Evolutionary conservation across 2,329 filamentous ascomycete genomes (phyloP).

Genomic region (Trichoderma sp.): DNA sequence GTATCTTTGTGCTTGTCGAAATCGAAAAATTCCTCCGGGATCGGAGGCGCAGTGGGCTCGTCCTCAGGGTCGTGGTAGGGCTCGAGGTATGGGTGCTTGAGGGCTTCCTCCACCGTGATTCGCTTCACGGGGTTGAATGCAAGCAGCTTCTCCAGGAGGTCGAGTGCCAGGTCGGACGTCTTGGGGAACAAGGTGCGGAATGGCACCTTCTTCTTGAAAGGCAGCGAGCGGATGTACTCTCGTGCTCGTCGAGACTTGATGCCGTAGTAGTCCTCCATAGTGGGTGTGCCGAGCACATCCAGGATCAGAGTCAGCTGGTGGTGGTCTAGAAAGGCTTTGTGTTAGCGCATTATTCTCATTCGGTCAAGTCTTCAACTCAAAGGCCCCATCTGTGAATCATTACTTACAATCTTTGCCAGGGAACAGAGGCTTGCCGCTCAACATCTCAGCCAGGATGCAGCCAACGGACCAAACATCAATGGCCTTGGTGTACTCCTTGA

Average conservation of each 20-base stretch:
- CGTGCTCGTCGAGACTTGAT: conserved; percentile 97
- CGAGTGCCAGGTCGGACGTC: conserved; percentile 95
- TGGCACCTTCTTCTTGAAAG: conserved; percentile 99
- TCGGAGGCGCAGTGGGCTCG: conserved; percentile 93
- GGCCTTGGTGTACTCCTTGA: conserved; percentile 99
- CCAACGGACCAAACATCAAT: conserved; percentile 99
- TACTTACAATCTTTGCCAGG: conserved; percentile 95
- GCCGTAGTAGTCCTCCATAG: conserved; percentile 99
- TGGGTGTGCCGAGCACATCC: conserved; percentile 95
- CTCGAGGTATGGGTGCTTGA: conserved; percentile 97
- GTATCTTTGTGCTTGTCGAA: conserved; percentile 99
- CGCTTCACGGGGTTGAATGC: conserved; percentile 99
- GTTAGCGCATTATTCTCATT: conserved; percentile 5
- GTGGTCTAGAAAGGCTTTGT: conserved; percentile 66
- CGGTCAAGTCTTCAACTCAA: neutral
- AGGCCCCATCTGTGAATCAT: neutral
- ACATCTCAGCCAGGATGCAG: conserved; percentile 97
- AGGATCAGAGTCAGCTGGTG: conserved; percentile 97
- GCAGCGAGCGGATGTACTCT: conserved; percentile 96
- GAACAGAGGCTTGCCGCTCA: conserved; percentile 97
- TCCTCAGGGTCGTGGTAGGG: conserved; percentile 99
- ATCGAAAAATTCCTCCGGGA: conserved; percentile 98
- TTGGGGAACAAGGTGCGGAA: conserved; percentile 98
- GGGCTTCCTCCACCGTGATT: conserved; percentile 94
- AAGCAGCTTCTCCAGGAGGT: conserved; percentile 91